Percentiles rank a stretch among this genome's conserved stretches.
Conservation (phyloP, 2,329 filamentous ascomycete species). For the Fusarium dlaminii region DNA sequence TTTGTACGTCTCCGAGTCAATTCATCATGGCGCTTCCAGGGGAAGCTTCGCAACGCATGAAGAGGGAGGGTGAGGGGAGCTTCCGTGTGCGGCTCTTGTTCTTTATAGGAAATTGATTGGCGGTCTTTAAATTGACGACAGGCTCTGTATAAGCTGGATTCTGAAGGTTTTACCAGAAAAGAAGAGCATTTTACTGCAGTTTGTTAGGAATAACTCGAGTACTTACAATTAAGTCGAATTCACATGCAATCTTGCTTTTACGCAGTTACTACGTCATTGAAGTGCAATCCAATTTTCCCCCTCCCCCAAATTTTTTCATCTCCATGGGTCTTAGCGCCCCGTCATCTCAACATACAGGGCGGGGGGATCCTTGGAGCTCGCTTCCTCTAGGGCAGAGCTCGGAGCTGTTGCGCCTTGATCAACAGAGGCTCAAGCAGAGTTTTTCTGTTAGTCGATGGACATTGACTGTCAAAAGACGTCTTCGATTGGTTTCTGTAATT, state of each 20-base stretch:
- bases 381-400: conserved; percentile 4
- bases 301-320: conserved; percentile 19
- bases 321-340: conserved; percentile 13
- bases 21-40: conserved; percentile 13
- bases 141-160: not conserved
- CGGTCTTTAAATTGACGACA: not conserved
- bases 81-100: conserved; percentile 25
- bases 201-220: not conserved
- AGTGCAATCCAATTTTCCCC: conserved; percentile 17
- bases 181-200: not conserved
- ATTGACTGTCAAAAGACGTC: not conserved
- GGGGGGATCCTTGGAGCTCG: conserved; percentile 17
- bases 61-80: not conserved
- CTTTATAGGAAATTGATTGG: conserved; percentile 21
- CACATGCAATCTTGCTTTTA: conserved; percentile 7
- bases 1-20: conserved; percentile 16
- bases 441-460: not conserved
- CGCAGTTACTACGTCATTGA: conserved; percentile 29
- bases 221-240: not conserved
- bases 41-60: conserved; percentile 17
- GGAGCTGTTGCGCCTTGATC: conserved; percentile 21
- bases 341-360: conserved; percentile 5
- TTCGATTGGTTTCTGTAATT: not conserved
- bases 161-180: not conserved
- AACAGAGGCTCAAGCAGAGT: not conserved